These are phyloP conservation scores for Rhizoclosmatium sp. DNA, from an alignment of 192 early-diverging fungal genomes.

Conservation along the genomic window DNA sequence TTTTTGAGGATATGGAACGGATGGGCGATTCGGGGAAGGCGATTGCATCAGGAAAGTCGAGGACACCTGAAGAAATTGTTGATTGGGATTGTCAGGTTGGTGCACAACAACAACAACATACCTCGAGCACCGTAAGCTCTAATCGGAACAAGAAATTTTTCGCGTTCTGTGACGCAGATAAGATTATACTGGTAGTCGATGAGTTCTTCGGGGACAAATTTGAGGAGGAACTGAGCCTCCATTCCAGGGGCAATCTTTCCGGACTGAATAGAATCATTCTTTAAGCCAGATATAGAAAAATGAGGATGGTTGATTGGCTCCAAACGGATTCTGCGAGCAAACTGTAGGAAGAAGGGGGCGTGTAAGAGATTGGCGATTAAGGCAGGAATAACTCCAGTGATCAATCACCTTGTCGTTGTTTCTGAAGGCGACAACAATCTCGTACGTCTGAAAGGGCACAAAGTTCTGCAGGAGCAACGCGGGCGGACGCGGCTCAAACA, in stretches of 20 bases:
- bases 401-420: conserved; percentile 70
- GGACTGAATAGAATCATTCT: conserved; percentile 53
- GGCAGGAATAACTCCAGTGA: conserved; percentile 17
- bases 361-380: background rate
- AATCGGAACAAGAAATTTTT: conserved; percentile 67
- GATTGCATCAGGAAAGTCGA: conserved; percentile 66
- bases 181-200: conserved; percentile 62
- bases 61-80: conserved; percentile 45
- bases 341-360: conserved; percentile 34
- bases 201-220: conserved; percentile 62
- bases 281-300: conserved; percentile 53
- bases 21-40: conserved; percentile 58
- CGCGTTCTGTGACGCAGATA: conserved; percentile 66
- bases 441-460: conserved; percentile 61
- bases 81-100: background rate
- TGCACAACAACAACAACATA: conserved; percentile 19
- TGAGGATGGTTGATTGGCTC: conserved; percentile 59
- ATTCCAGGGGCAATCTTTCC: conserved; percentile 70
- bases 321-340: conserved; percentile 55
- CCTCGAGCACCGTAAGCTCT: conserved; percentile 60
- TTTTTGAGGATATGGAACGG: conserved; percentile 45
- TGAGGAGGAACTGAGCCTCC: conserved; percentile 61
- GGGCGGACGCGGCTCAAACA: conserved; percentile 63
- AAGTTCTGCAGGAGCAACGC: conserved; percentile 56
- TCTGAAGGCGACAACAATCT: conserved; percentile 60